Base-by-base conservation (phyloP, 2,329 filamentous ascomycete genomes). In the Lasiodiplodia sp. region DNA sequence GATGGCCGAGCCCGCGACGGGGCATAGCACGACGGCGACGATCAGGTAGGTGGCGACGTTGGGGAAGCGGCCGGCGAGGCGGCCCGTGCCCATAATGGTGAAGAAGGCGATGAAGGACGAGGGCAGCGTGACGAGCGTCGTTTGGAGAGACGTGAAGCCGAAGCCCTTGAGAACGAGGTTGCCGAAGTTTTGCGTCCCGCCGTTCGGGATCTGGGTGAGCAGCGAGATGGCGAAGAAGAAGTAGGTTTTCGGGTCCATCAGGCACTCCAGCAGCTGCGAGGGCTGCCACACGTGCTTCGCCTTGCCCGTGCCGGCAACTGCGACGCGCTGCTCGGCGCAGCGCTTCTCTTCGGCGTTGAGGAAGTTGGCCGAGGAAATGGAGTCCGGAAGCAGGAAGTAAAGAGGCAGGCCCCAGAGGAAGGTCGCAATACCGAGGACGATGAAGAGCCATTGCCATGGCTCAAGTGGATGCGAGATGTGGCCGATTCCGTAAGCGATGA, bases 231-330 rank as follows among this genome's bases (percentile, higher is more conserved):
- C 56, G 47, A 68, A 53, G 51, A 69, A 66, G 51, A 69, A 58
- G 56, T 63, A 75, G 7, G 73, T 74, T 52, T 75, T 74, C n/a
- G 73, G 69, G 49, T 75, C 73, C 6, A 71, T 44, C 11, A 74
- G 65, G 7, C 73, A 74, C 55, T 75, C 73, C 67, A 71, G 70
- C 1, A 74, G 69, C 57, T 75, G 73, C 55, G 95, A 86, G 91
- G 92, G 95, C 81, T 93, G 87, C 92, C 92, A 96, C 0, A 90
- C 87, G 56, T 86, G 82, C 74, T 93, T 91, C 62, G 92, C 89
- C 44, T 86, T 84, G 34, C 89, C 91, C 28, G 74, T 75, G 44
- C 74, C 72, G 34, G 75, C 74, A 1, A 71, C 70, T 5, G 71
- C 53, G 5, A 75, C 52, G 23, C 74, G 71, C 60, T 74, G 72